Conservation (phyloP, 768 basidiomycete genomes). For the Boletus coccyginus region DNA sequence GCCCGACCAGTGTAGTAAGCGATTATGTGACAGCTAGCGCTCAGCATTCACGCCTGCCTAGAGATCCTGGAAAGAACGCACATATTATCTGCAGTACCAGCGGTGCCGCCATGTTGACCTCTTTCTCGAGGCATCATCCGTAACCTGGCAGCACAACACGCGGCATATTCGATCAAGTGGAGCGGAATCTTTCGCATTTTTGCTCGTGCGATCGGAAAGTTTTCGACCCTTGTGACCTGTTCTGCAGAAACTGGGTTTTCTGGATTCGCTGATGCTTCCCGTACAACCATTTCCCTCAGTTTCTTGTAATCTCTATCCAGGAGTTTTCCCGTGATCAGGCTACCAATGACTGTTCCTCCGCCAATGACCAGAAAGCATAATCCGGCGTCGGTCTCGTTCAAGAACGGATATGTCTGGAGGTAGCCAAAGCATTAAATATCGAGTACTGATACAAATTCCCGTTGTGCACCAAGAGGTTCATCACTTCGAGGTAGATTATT, state of each 20-base stretch:
- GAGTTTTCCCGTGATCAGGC: slow-evolving; percentile 55
- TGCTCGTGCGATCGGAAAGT: slow-evolving; percentile 62
- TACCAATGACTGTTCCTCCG: slow-evolving; percentile 64
- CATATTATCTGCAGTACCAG: slow-evolving; percentile 44
- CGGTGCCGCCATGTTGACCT: slow-evolving; percentile 50
- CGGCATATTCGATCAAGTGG: slow-evolving; percentile 38
- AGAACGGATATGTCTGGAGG: slow-evolving; percentile 46
- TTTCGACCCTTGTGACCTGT: slow-evolving; percentile 30
- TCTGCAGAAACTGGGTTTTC: slow-evolving; percentile 18
- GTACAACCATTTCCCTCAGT: slow-evolving; percentile 26
- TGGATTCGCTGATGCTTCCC: slow-evolving; percentile 14
- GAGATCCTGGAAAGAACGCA: background rate
- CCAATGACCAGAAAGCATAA: slow-evolving; percentile 78
- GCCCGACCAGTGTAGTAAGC: slow-evolving; percentile 42
- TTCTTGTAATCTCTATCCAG: slow-evolving; percentile 64
- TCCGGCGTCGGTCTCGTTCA: slow-evolving; percentile 54
- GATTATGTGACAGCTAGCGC: too few species aligned
- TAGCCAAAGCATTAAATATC: slow-evolving; percentile 49
- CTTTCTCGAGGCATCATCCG: slow-evolving; percentile 56
- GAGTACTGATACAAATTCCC: slow-evolving; percentile 52
- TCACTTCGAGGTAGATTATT: slow-evolving; percentile 37
- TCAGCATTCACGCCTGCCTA: background rate
- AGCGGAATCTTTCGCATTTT: slow-evolving; percentile 48
- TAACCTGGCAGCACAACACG: slow-evolving; percentile 50
- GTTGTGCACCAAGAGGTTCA: slow-evolving; percentile 45